Evolutionary conservation across 768 basidiomycete genomes (phyloP).

Genomic region (Mycena alexandri): DNA sequence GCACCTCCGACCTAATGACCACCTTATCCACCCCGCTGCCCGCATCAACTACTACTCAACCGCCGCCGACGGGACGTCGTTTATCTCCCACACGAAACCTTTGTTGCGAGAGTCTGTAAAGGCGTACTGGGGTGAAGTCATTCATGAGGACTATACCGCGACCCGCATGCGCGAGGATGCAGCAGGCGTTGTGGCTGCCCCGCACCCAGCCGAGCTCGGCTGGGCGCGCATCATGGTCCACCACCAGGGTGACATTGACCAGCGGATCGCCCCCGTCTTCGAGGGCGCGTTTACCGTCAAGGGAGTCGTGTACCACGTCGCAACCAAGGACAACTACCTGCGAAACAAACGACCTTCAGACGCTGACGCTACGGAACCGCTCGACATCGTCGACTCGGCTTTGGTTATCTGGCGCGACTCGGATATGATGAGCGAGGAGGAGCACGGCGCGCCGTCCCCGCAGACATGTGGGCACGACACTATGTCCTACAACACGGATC

Average conservation of each 20-base stretch:
- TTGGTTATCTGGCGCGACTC: slow-evolving; percentile 84
- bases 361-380: slow-evolving; percentile 56
- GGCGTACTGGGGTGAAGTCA: slow-evolving; percentile 83
- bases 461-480: slow-evolving; percentile 79
- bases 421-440: slow-evolving; percentile 73
- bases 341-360: slow-evolving; percentile 71
- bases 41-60: slow-evolving; percentile 75
- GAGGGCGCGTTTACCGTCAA: slow-evolving; percentile 82
- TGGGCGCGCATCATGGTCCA: slow-evolving; percentile 86
- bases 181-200: slow-evolving; percentile 61
- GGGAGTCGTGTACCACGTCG: slow-evolving; percentile 77
- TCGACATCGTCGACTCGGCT: slow-evolving; percentile 59
- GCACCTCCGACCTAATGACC: slow-evolving; percentile 82
- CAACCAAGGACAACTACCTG: slow-evolving; percentile 78
- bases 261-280: slow-evolving; percentile 67
- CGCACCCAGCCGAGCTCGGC: slow-evolving; percentile 68
- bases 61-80: slow-evolving; percentile 61
- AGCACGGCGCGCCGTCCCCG: slow-evolving; percentile 47
- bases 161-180: slow-evolving; percentile 73
- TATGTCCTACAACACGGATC: slow-evolving; percentile 75
- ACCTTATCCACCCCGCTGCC: slow-evolving; percentile 84
- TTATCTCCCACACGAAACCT: slow-evolving; percentile 67
- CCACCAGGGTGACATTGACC: slow-evolving; percentile 64
- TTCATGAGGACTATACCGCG: slow-evolving; percentile 65
- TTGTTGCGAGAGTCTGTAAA: slow-evolving; percentile 73